phyloP scores from a whole-genome alignment of 345 rosid genomes.

The Crucihimalaya himalaica region DNA sequence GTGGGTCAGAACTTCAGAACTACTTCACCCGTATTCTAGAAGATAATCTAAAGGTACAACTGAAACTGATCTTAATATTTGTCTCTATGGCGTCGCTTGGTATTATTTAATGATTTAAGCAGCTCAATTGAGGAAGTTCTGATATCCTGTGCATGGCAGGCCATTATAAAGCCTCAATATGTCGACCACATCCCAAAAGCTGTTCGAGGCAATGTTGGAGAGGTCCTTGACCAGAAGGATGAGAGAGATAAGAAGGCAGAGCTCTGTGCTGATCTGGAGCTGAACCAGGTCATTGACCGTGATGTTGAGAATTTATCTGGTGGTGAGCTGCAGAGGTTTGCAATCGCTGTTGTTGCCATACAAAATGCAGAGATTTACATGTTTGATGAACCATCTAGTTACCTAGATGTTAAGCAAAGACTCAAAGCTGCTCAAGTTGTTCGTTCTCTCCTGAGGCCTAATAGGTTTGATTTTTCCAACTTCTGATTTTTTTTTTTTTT shows the following conservation, averaged over 20 bases:
- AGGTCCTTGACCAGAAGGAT: conserved; percentile 91
- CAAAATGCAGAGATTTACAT: conserved; percentile 98
- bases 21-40: conserved; percentile 95
- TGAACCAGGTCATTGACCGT: conserved; percentile 93
- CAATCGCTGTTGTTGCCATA: conserved; percentile 92
- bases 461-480: conserved; percentile 53
- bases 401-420: conserved; percentile 98
- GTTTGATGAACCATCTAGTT: conserved; percentile 99
- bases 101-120: neutral
- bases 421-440: conserved; percentile 97
- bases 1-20: conserved; percentile 96
- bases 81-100: conserved; percentile 9
- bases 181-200: conserved; percentile 98
- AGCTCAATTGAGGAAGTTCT: conserved; percentile 1
- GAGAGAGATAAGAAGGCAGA: conserved; percentile 76
- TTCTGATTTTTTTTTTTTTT: neutral
- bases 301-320: conserved; percentile 93
- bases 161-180: conserved; percentile 96
- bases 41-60: conserved; percentile 83
- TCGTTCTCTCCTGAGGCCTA: conserved; percentile 85
- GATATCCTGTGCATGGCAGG: conserved; percentile 47
- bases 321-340: conserved; percentile 99
- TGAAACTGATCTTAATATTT: neutral
- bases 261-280: conserved; percentile 80
- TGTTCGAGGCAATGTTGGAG: conserved; percentile 91